Evolutionary conservation across 805 yeast genomes (phyloP).

Genomic region (Ogataea nitratoaversa): DNA sequence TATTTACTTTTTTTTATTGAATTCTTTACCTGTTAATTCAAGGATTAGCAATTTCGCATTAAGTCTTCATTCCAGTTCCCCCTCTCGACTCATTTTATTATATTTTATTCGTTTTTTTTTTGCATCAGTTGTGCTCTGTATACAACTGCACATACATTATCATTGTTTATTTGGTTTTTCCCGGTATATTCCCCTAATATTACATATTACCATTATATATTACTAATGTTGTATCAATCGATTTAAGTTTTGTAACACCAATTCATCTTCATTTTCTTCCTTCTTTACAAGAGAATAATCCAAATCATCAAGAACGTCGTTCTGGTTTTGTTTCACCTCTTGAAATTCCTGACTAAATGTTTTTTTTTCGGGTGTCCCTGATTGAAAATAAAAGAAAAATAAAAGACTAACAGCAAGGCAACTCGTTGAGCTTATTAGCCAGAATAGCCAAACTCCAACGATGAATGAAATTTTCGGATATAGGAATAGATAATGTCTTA

Average conservation of each 20-base stretch:
- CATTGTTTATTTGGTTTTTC: too few species aligned
- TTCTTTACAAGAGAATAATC: constrained; percentile 8
- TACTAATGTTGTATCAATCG: constrained; percentile 1
- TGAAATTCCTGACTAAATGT: neutral
- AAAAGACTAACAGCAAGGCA: constrained; percentile 28
- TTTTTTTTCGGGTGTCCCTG: neutral
- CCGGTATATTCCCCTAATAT: too few species aligned
- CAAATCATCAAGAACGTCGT: constrained; percentile 2
- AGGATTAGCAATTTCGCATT: too few species aligned
- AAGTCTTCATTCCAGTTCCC: too few species aligned
- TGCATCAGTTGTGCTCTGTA: too few species aligned
- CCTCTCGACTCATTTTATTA: too few species aligned
- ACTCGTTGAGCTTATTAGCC: constrained; percentile 32
- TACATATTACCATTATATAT: too few species aligned
- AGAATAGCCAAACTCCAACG: constrained; percentile 36
- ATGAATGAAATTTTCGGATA: constrained; percentile 32
- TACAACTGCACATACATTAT: too few species aligned
- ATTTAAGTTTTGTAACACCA: constrained; percentile 2
- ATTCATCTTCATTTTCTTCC: constrained; percentile 6
- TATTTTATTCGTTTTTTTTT: too few species aligned
- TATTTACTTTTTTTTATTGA: too few species aligned
- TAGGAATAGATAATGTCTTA: constrained; percentile 37
- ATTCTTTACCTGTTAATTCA: too few species aligned
- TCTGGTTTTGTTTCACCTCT: neutral
- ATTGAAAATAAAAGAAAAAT: constrained; percentile 20